Conservation (phyloP, 441 rosid genomes). For the Croton laevigatus region DNA sequence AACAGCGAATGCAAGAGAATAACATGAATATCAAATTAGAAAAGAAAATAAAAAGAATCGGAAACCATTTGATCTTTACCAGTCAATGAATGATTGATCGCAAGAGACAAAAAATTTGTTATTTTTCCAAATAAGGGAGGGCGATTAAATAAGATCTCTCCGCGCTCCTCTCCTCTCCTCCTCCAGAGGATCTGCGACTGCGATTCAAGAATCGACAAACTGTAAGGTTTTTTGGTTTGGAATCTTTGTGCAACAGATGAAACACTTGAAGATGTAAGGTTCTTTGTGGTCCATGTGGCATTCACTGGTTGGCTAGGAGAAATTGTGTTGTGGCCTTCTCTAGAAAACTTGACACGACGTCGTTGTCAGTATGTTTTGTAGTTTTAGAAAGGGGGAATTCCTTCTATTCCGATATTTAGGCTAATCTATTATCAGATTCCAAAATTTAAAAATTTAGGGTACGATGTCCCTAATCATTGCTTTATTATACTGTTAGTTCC, state of each 20-base stretch:
- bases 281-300: conserved; percentile 7
- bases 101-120: not conserved
- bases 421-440: no score
- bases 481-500: no score
- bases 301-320: not conserved
- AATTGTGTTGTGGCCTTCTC: not conserved
- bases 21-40: not conserved
- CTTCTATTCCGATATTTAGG: no score
- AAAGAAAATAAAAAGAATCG: not conserved
- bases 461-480: no score
- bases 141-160: not conserved
- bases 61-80: conserved; percentile 5
- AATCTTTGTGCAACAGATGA: not conserved
- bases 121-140: not conserved
- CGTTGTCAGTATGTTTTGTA: not conserved
- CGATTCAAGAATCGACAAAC: conserved; percentile 5
- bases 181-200: not conserved
- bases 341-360: not conserved
- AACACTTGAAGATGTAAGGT: no score
- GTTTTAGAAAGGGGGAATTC: no score
- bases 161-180: not conserved
- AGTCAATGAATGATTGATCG: no score
- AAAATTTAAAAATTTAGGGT: no score
- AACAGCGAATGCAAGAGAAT: not conserved
- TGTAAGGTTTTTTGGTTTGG: not conserved